These are phyloP conservation scores for Massariosphaeria phaeospora DNA, from an alignment of 495 filamentous ascomycete genomes.

Conservation along the genomic window DNA sequence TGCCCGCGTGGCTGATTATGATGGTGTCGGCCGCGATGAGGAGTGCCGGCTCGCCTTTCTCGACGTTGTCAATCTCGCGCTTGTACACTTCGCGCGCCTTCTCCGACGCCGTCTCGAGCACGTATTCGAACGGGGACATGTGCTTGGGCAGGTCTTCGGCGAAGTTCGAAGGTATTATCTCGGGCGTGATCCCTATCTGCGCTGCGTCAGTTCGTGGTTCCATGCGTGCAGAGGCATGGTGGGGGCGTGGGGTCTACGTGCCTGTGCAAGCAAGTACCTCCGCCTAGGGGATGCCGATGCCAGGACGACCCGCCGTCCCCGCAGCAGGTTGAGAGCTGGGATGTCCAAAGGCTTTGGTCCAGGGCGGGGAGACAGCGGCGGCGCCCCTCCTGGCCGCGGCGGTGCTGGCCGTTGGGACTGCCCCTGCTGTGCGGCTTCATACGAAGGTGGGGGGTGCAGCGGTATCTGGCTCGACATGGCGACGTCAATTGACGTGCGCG, in stretches of 20 bases:
- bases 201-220: slow-evolving; percentile 2
- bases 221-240: neutral
- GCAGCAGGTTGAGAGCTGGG: slow-evolving; percentile 67
- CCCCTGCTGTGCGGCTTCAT: slow-evolving; percentile 33
- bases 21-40: slow-evolving; percentile 91
- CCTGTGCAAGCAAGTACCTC: slow-evolving; percentile 67
- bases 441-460: slow-evolving; percentile 37
- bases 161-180: slow-evolving; percentile 72
- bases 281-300: slow-evolving; percentile 83
- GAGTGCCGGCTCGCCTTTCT: slow-evolving; percentile 67
- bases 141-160: slow-evolving; percentile 78
- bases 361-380: slow-evolving; percentile 44
- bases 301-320: slow-evolving; percentile 72
- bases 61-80: slow-evolving; percentile 54
- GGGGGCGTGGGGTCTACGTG: slow-evolving; percentile 32
- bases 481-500: slow-evolving; percentile 1
- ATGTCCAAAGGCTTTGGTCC: slow-evolving; percentile 65
- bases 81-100: slow-evolving; percentile 79
- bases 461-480: slow-evolving; percentile 34
- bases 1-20: slow-evolving; percentile 67
- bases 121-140: slow-evolving; percentile 83
- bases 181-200: slow-evolving; percentile 60
- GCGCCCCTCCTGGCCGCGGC: slow-evolving; percentile 10
- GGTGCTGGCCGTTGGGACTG: slow-evolving; percentile 7
- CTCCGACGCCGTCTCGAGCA: slow-evolving; percentile 73